Base-by-base conservation (phyloP, 257 asterid species). In the Lantana camara region DNA sequence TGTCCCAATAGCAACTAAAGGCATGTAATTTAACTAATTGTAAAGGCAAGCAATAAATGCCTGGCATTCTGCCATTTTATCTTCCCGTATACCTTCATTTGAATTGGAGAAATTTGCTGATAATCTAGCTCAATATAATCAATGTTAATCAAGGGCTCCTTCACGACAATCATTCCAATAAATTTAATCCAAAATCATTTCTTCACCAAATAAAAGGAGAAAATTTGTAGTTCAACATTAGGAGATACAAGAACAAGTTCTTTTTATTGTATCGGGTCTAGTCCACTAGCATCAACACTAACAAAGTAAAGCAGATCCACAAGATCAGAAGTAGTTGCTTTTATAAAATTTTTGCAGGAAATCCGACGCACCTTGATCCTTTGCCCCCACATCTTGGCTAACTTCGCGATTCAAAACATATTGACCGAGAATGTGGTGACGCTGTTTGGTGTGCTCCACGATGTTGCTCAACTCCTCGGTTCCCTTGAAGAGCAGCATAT, bases 361-460 rank as follows among this genome's bases (percentile, higher is more conserved):
- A 60, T 79, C 68, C 2, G 97, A 90, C 41, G 45, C 44, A 38
- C 84, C 89, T 48, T 75, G 85, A 32, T 80, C 95, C 80, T 83
- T 75, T 54, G 71, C 13, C 24, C 68, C 84, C 38, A 42, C 44
- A 42, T 79, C 87, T 66, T 83, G 87, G 60, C 55, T 64, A 5
- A 67, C 91, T 32, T 78, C 70, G 38, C 73, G 77, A 20, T 86
- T 79, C 27, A 88, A 57, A 38, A 87, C 83, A 63, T 90, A 93
- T 64, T 90, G 97, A 14, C 98, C 98, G 40, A 93, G 35, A 51
- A 93, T 70, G 77, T 89, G 98, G 76, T 93, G 98, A 71, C 98
- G 81, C 78, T 93, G 98, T 82, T 93, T 93, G 37, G 98, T 57
- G 11, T 89, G 97, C 68, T 89, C 91, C 80, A 92, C 96, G 6